These are phyloP conservation scores for Pseudomassariella vexata DNA, from an alignment of 2,329 filamentous ascomycete species.

Conservation along the genomic window DNA sequence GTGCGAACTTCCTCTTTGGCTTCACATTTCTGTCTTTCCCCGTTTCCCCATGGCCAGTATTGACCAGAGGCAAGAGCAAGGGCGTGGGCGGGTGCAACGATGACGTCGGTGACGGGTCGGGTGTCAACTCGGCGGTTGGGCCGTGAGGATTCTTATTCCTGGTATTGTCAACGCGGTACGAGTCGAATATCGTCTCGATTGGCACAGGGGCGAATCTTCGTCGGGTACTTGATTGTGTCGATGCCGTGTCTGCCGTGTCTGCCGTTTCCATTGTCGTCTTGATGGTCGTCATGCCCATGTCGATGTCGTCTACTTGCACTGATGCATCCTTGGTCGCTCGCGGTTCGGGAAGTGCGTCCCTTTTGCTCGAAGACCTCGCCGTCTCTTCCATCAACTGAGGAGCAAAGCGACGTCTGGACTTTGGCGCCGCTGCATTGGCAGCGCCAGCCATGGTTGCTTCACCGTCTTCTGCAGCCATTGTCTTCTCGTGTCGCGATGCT, in stretches of 20 bases:
- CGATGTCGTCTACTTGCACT: conserved; percentile 20
- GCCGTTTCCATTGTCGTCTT: too few species aligned
- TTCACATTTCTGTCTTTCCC: conserved; percentile 12
- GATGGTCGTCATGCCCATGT: conserved; percentile 20
- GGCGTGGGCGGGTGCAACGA: conserved; percentile 32
- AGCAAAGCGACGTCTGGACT: conserved; percentile 23
- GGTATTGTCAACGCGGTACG: conserved; percentile 49
- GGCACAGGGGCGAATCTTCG: conserved; percentile 64
- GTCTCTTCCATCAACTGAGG: conserved; percentile 28
- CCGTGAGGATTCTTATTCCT: conserved; percentile 33
- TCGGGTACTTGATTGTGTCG: conserved; percentile 24
- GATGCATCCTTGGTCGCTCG: conserved; percentile 20
- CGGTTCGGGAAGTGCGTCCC: background rate
- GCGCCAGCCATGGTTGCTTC: conserved; percentile 20
- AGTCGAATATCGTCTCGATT: conserved; percentile 65
- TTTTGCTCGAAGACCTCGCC: conserved; percentile 16
- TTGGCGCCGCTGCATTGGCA: conserved; percentile 10
- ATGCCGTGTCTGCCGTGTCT: conserved; percentile 14
- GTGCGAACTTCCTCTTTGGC: conserved; percentile 56
- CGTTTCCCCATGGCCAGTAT: conserved; percentile 14
- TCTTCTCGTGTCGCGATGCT: conserved; percentile 7
- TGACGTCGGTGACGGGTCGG: conserved; percentile 46
- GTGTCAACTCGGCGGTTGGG: conserved; percentile 53
- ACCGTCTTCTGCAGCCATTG: conserved; percentile 19
- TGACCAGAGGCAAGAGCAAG: conserved; percentile 7